Evolutionary conservation across 164 flowering plant genomes (phyloP).

Genomic region (Vitis cinerea): DNA sequence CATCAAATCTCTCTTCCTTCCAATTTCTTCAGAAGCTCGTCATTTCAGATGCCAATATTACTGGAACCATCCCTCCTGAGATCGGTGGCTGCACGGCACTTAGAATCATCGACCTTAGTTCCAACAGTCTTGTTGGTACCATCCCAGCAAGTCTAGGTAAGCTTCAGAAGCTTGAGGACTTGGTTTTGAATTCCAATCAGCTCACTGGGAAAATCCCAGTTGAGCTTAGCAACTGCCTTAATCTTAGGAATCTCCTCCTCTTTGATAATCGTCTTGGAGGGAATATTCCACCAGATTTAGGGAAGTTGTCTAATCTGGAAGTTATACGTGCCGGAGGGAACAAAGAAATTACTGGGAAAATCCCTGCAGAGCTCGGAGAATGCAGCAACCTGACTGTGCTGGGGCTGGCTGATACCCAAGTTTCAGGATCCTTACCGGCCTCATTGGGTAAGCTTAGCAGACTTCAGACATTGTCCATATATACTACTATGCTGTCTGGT

Average conservation of each 20-base stretch:
- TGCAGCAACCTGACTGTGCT: slow-evolving; percentile 24
- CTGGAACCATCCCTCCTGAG: slow-evolving; percentile 67
- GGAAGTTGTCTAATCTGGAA: slow-evolving; percentile 46
- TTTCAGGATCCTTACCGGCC: slow-evolving; percentile 35
- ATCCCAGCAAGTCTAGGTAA: slow-evolving; percentile 63
- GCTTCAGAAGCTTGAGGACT: slow-evolving; percentile 50
- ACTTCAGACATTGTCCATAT: slow-evolving; percentile 67
- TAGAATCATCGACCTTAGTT: slow-evolving; percentile 54
- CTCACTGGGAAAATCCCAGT: slow-evolving; percentile 69
- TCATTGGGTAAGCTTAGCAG: slow-evolving; percentile 57
- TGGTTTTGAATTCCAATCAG: slow-evolving; percentile 70
- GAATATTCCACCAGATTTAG: slow-evolving; percentile 52
- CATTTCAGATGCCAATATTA: slow-evolving; percentile 76
- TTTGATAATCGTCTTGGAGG: slow-evolving; percentile 68
- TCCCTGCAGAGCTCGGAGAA: slow-evolving; percentile 16
- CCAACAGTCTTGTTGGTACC: slow-evolving; percentile 57
- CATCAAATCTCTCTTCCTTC: slow-evolving; percentile 50
- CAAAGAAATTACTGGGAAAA: slow-evolving; percentile 31
- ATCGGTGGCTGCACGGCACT: slow-evolving; percentile 51
- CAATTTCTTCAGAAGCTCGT: slow-evolving; percentile 44
- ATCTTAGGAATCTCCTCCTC: slow-evolving; percentile 46
- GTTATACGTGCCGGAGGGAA: slow-evolving; percentile 79
- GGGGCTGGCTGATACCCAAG: slow-evolving; percentile 33
- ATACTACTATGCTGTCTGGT: slow-evolving; percentile 76
- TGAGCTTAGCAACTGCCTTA: slow-evolving; percentile 49